These are phyloP conservation scores for Solidago caesia DNA, from an alignment of 129 eudicot genomes.

Conservation along the genomic window DNA sequence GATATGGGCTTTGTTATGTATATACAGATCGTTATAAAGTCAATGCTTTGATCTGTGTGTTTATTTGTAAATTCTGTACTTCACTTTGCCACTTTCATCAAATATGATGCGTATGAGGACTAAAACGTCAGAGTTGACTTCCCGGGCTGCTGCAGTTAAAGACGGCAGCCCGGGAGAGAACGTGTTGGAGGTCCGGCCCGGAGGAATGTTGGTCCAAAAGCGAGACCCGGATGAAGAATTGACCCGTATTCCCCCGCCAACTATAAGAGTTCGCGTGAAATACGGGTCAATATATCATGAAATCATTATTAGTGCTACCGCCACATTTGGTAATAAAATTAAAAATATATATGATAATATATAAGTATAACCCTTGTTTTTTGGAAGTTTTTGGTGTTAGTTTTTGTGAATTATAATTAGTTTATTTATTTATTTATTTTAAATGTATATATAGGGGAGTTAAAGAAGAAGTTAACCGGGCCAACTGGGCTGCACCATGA, in stretches of 20 bases:
- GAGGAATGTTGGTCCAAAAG: conserved; percentile 95
- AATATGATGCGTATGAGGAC: conserved; percentile 84
- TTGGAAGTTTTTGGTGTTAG: not conserved
- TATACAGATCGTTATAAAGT: conserved; percentile 23
- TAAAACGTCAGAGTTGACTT: conserved; percentile 39
- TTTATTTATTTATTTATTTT: not conserved
- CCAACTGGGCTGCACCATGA: conserved; percentile 91
- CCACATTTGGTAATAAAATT: conserved; percentile 64
- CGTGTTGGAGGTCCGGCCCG: conserved; percentile 80
- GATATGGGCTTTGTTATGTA: conserved; percentile 4
- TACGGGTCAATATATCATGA: conserved; percentile 69
- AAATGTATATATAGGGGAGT: conserved; percentile 47
- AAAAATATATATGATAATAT: no score
- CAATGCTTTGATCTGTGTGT: conserved; percentile 29
- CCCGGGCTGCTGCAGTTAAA: conserved; percentile 36
- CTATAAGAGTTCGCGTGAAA: conserved; percentile 85
- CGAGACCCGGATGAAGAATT: conserved; percentile 53
- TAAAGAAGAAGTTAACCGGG: conserved; percentile 85
- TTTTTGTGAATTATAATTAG: not conserved
- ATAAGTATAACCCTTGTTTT: not conserved
- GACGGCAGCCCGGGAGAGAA: conserved; percentile 18
- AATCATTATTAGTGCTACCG: conserved; percentile 66
- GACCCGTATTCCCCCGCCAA: conserved; percentile 60
- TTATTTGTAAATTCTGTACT: not conserved
- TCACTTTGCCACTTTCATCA: not conserved